Conservation (phyloP, 768 basidiomycete species). For the Auricularia sp. region DNA sequence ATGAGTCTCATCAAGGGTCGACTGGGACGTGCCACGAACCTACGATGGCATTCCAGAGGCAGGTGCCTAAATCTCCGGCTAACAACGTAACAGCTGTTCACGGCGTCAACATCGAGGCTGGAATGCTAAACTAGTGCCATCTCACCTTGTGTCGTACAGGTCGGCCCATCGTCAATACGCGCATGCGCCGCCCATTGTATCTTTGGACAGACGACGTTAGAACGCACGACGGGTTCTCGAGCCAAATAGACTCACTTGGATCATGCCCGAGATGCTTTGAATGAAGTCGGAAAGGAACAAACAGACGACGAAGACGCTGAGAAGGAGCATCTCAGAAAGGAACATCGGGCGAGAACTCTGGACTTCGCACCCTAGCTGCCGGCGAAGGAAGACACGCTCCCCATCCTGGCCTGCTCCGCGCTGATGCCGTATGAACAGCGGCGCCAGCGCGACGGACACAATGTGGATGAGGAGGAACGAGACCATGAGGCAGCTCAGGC, state of each 20-base stretch:
- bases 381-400: neutral
- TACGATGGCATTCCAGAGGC: neutral
- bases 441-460: neutral
- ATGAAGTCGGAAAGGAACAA: conserved; percentile 8
- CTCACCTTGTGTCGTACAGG: conserved; percentile 9
- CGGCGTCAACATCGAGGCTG: too few relatives aligned
- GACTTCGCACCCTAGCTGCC: conserved; percentile 6
- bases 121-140: too few relatives aligned
- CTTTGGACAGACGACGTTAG: neutral
- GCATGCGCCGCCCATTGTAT: conserved; percentile 8
- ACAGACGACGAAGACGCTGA: conserved; percentile 8
- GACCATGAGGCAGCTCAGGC: conserved; percentile 5
- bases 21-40: too few relatives aligned
- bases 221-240: neutral
- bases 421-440: neutral
- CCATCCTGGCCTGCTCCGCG: neutral
- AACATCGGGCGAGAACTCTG: neutral
- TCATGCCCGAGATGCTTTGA: conserved; percentile 8
- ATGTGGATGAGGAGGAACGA: conserved; percentile 8
- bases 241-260: conserved; percentile 1
- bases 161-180: conserved; percentile 5
- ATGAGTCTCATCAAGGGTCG: too few relatives aligned
- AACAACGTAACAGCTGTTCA: neutral
- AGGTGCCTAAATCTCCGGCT: neutral
- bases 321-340: neutral